phyloP scores from a whole-genome alignment of 768 basidiomycete species.

The Leccinum longicurvipes region DNA sequence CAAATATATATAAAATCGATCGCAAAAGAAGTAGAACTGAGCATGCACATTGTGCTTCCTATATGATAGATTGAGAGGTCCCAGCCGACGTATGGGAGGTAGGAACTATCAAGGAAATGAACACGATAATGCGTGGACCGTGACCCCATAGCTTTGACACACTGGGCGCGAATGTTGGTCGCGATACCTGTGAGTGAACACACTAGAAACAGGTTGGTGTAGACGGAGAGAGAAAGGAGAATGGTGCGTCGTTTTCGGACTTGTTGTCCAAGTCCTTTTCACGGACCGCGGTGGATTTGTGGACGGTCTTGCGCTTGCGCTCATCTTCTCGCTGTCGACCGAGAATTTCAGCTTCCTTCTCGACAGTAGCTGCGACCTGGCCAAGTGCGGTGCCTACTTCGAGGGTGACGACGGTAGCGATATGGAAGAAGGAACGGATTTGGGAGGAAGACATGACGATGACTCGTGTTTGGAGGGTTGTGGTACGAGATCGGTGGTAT shows the following conservation, averaged over 20 bases:
- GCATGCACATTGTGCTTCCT: too few relatives aligned
- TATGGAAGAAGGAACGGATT: slow-evolving; percentile 93
- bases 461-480: slow-evolving; percentile 87
- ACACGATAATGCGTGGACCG: slow-evolving; percentile 91
- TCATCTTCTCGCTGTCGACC: slow-evolving; percentile 86
- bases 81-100: slow-evolving; percentile 94
- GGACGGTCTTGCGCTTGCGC: slow-evolving; percentile 67
- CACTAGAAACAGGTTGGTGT: slow-evolving; percentile 43
- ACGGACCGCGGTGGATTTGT: slow-evolving; percentile 47
- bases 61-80: too few relatives aligned
- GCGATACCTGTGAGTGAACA: slow-evolving; percentile 95
- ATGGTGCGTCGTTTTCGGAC: slow-evolving; percentile 69
- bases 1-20: too few relatives aligned
- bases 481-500: slow-evolving; percentile 75
- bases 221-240: not conserved
- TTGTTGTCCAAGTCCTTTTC: slow-evolving; percentile 75
- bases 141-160: slow-evolving; percentile 79
- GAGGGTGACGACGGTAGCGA: slow-evolving; percentile 87
- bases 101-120: slow-evolving; percentile 81
- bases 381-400: slow-evolving; percentile 86
- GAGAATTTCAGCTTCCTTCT: slow-evolving; percentile 83
- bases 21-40: too few relatives aligned
- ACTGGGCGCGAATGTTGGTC: slow-evolving; percentile 92
- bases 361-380: slow-evolving; percentile 78
- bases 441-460: slow-evolving; percentile 93